Conservation (phyloP, 73 alveolate species). For the Stentor coeruleus region DNA sequence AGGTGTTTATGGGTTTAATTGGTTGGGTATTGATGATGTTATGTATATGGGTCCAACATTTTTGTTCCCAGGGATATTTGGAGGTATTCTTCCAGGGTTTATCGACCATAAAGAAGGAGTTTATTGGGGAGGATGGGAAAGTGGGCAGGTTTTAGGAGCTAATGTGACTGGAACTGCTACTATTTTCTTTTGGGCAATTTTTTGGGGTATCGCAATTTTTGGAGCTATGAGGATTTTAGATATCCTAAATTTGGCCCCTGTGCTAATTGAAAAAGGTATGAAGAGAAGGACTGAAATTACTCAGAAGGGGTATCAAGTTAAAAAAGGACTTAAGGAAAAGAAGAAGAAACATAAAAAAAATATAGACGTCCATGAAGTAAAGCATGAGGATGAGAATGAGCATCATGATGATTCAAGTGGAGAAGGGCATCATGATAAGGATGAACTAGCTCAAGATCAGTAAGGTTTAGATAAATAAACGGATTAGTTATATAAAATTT, state of each 20-base stretch:
- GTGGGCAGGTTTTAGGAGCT: slow-evolving; percentile 15
- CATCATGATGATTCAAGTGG: too few species aligned
- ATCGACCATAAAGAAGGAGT: neutral
- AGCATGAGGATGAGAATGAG: too few species aligned
- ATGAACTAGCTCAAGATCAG: too few species aligned
- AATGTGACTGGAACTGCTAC: neutral
- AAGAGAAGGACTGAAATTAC: neutral
- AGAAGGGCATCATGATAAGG: too few species aligned
- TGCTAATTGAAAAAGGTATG: neutral
- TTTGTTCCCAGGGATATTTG: neutral
- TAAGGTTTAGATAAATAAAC: too few species aligned
- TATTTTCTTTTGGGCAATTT: slow-evolving; percentile 9
- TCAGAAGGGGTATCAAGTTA: neutral
- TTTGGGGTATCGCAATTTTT: slow-evolving; percentile 9
- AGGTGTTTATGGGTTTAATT: neutral
- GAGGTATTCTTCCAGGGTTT: slow-evolving; percentile 24
- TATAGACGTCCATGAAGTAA: too few species aligned
- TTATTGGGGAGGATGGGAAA: slow-evolving; percentile 10
- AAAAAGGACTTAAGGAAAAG: neutral
- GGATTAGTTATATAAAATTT: too few species aligned
- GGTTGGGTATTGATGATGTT: neutral
- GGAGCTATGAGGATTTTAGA: neutral
- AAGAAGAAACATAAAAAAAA: too few species aligned
- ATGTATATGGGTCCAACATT: slow-evolving; percentile 5
- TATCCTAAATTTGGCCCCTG: neutral